Evolutionary conservation across 345 rosid species (phyloP).

Genomic region (Turnera subulata): DNA sequence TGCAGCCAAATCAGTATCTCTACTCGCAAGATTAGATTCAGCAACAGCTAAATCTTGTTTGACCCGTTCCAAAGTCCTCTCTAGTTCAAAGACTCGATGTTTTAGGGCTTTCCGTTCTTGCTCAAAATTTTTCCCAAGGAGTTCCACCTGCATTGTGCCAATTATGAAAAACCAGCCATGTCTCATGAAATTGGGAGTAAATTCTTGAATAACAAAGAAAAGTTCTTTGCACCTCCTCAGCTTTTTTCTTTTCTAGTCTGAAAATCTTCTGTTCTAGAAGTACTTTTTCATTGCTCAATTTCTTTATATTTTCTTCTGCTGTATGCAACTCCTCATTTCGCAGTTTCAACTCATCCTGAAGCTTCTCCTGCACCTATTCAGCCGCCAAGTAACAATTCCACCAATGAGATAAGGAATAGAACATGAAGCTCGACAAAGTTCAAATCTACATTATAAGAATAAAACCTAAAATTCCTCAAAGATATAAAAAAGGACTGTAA

Average conservation of each 20-base stretch:
- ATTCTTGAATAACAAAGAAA: slow-evolving; percentile 1
- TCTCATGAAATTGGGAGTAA: not conserved
- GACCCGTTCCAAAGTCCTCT: slow-evolving; percentile 53
- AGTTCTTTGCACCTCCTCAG: slow-evolving; percentile 56
- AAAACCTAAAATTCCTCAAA: not conserved
- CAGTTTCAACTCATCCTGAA: slow-evolving; percentile 62
- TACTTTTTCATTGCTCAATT: slow-evolving; percentile 50
- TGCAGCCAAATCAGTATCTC: slow-evolving; percentile 47
- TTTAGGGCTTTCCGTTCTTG: slow-evolving; percentile 61
- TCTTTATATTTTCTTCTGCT: slow-evolving; percentile 49
- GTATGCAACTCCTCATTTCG: slow-evolving; percentile 51
- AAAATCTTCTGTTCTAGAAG: slow-evolving; percentile 56
- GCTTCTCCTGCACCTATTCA: slow-evolving; percentile 44
- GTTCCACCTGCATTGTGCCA: slow-evolving; percentile 42
- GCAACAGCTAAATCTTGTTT: slow-evolving; percentile 47
- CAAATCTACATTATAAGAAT: not conserved
- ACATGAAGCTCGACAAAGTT: no score
- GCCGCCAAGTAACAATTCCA: slow-evolving; percentile 13
- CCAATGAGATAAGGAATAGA: not conserved
- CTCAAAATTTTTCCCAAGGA: slow-evolving; percentile 50
- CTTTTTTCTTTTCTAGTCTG: slow-evolving; percentile 55
- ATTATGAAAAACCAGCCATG: not conserved
- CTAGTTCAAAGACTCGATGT: slow-evolving; percentile 59
- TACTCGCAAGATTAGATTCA: slow-evolving; percentile 48
- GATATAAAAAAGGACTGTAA: no score